A percentile compares a stretch with the other conserved stretches of the same genome.
phyloP scores from a whole-genome alignment of 306 rosid species.

The Pyrus pyrifolia region DNA sequence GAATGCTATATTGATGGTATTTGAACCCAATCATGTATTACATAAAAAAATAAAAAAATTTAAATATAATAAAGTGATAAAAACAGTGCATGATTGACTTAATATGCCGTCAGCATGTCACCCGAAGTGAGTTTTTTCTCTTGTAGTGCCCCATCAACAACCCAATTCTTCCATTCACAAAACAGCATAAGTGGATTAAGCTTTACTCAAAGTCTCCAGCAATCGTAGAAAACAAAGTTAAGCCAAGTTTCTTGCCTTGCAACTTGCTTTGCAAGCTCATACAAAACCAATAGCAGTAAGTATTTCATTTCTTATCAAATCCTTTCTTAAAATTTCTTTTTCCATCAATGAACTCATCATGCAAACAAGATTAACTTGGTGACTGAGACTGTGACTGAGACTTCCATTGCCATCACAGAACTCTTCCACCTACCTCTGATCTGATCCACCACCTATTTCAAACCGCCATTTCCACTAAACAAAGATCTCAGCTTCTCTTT shows the following conservation, averaged over 20 bases:
- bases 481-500: background rate
- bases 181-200: background rate
- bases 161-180: background rate
- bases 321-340: background rate
- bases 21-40: too few species aligned
- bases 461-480: background rate
- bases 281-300: background rate
- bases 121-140: background rate
- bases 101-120: background rate
- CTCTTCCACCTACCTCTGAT: background rate
- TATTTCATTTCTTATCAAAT: background rate
- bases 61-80: too few species aligned
- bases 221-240: background rate
- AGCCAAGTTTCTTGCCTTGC: background rate
- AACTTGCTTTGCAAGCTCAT: conserved; percentile 9
- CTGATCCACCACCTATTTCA: conserved; percentile 7
- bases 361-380: background rate
- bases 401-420: background rate
- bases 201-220: background rate
- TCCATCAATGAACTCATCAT: background rate
- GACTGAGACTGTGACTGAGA: background rate
- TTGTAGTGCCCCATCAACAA: background rate
- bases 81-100: background rate
- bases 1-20: too few species aligned
- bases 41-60: too few species aligned